phyloP scores from a whole-genome alignment of 345 rosid species.

The Gossypium ekmanianum region DNA sequence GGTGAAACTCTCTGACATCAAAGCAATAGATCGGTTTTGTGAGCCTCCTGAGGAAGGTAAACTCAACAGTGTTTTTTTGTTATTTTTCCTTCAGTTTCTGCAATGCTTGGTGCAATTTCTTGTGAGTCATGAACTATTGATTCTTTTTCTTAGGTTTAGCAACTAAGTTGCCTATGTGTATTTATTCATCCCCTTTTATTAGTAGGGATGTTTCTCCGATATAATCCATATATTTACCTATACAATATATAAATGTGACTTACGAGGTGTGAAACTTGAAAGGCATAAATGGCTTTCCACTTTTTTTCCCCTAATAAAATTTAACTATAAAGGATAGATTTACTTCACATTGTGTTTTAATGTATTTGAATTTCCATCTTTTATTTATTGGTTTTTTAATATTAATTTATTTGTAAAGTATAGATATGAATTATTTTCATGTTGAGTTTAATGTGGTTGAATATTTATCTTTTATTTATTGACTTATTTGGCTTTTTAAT shows the following conservation, averaged over 20 bases:
- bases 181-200: not conserved
- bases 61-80: constrained; percentile 6
- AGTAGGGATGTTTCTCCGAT: not conserved
- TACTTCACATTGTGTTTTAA: not conserved
- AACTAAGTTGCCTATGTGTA: not conserved
- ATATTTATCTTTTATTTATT: no score
- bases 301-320: not conserved
- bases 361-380: not conserved
- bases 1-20: constrained; percentile 84
- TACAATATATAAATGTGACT: not conserved
- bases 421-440: no score
- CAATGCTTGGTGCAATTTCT: not conserved
- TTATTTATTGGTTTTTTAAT: not conserved
- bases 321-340: not conserved
- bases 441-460: no score
- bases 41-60: constrained; percentile 99
- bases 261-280: not conserved
- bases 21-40: constrained; percentile 82
- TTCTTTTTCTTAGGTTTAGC: not conserved
- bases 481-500: not conserved
- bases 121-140: not conserved
- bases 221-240: not conserved
- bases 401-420: no score
- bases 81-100: constrained; percentile 8
- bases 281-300: not conserved